Percentiles rank a stretch among this genome's conserved stretches.
These are phyloP conservation scores for Grigorovia humatica DNA, from an alignment of 805 yeast genomes.

Conservation along the genomic window DNA sequence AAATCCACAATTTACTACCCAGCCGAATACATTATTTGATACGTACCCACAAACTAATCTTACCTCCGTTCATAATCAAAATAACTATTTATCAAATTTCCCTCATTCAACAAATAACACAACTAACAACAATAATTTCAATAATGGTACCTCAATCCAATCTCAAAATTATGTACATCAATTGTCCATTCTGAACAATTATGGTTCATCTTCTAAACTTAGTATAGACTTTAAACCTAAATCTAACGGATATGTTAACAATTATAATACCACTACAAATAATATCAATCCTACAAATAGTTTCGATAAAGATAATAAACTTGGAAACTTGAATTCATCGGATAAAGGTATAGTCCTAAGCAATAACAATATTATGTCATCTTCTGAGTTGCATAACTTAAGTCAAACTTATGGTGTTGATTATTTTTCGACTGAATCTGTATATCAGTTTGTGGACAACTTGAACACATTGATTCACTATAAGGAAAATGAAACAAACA, in stretches of 20 bases:
- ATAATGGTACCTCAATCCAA: neutral
- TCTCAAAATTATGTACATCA: neutral
- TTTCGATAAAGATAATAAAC: neutral
- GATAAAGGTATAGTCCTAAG: neutral
- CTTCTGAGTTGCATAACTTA: slow-evolving; percentile 42
- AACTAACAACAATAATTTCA: neutral
- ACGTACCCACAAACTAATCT: neutral
- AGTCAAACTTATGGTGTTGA: slow-evolving; percentile 37
- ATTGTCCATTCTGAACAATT: neutral
- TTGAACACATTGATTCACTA: slow-evolving; percentile 18
- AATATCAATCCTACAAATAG: neutral
- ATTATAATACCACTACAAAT: neutral
- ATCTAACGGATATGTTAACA: slow-evolving; percentile 2
- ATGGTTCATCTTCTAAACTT: neutral
- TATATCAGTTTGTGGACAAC: slow-evolving; percentile 31
- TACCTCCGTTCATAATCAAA: neutral
- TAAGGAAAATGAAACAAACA: neutral
- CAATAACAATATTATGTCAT: slow-evolving; percentile 48
- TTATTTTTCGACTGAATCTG: slow-evolving; percentile 44
- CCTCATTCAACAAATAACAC: neutral
- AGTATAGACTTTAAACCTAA: neutral
- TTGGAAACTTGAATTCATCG: neutral
- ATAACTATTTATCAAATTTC: neutral
- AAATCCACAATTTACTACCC: neutral
- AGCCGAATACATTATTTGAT: neutral